phyloP scores from a whole-genome alignment of 2,329 filamentous ascomycete genomes.

The Tricladium varicosporioides region DNA sequence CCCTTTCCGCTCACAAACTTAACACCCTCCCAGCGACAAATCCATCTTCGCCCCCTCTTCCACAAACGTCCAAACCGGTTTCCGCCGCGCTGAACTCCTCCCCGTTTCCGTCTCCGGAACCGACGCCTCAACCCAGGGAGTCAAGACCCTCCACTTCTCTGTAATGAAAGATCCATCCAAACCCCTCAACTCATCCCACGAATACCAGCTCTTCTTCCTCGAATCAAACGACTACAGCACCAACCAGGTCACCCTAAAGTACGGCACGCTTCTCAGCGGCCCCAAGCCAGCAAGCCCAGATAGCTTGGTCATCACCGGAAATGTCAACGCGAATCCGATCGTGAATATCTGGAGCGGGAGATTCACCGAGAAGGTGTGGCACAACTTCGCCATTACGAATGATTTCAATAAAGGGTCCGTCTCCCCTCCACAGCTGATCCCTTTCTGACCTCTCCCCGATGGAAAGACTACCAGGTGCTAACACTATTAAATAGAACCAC shows the following conservation, averaged over 20 bases:
- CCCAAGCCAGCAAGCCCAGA: constrained; percentile 35
- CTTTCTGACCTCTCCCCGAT: neutral
- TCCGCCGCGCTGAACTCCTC: constrained; percentile 59
- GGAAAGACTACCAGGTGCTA: neutral
- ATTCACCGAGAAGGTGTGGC: constrained; percentile 50
- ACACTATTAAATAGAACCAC: constrained; percentile 43
- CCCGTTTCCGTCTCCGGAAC: constrained; percentile 48
- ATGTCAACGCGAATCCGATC: constrained; percentile 43
- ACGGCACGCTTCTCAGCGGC: constrained; percentile 49
- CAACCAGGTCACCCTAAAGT: constrained; percentile 54
- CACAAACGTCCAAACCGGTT: constrained; percentile 51
- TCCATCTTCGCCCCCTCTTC: constrained; percentile 49
- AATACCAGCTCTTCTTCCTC: constrained; percentile 56
- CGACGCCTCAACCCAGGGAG: constrained; percentile 48
- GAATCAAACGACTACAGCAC: constrained; percentile 46
- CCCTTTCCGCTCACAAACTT: too few relatives aligned
- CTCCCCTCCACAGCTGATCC: neutral
- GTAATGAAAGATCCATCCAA: constrained; percentile 50
- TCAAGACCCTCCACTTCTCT: constrained; percentile 62
- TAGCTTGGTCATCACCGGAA: constrained; percentile 46
- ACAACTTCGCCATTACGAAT: constrained; percentile 59
- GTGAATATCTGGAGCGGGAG: constrained; percentile 48
- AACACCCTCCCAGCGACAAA: constrained; percentile 42
- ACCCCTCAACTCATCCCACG: constrained; percentile 36
- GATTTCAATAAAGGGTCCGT: constrained; percentile 55